Percentiles rank a stretch among this genome's conserved stretches.
These are phyloP conservation scores for Erythrophleum ivorense DNA, from an alignment of 331 rosid species.

Conservation along the genomic window DNA sequence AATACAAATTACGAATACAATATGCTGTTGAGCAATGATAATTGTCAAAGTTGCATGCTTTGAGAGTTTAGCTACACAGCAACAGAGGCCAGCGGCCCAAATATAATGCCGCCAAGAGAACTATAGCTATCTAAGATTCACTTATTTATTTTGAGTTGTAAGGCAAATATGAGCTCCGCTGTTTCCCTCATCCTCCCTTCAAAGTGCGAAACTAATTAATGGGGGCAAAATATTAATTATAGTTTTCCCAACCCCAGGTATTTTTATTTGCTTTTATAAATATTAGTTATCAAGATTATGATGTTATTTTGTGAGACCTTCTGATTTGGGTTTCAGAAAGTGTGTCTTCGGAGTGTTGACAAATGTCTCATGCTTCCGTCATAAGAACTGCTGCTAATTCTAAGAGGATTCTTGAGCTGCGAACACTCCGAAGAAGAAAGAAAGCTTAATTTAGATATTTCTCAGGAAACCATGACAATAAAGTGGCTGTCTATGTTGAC, in stretches of 20 bases:
- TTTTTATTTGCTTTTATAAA: neutral
- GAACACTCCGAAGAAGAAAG: neutral
- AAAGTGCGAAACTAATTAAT: neutral
- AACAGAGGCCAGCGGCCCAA: neutral
- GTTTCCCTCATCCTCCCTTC: neutral
- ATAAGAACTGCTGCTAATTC: neutral
- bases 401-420: neutral
- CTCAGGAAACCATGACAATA: neutral
- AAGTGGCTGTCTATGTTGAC: neutral
- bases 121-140: neutral
- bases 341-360: neutral
- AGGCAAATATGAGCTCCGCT: neutral
- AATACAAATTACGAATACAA: slow-evolving; percentile 5
- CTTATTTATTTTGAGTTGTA: no score
- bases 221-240: neutral
- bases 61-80: neutral
- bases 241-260: neutral
- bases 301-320: neutral
- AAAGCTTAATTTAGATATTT: neutral
- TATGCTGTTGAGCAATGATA: slow-evolving; percentile 31
- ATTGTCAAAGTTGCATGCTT: neutral
- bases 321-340: neutral
- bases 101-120: neutral
- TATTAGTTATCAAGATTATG: neutral
- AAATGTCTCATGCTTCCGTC: neutral